Base-by-base conservation (phyloP, 371 early-diverging fungal species). In the Polyrhizophydium stewartii region DNA sequence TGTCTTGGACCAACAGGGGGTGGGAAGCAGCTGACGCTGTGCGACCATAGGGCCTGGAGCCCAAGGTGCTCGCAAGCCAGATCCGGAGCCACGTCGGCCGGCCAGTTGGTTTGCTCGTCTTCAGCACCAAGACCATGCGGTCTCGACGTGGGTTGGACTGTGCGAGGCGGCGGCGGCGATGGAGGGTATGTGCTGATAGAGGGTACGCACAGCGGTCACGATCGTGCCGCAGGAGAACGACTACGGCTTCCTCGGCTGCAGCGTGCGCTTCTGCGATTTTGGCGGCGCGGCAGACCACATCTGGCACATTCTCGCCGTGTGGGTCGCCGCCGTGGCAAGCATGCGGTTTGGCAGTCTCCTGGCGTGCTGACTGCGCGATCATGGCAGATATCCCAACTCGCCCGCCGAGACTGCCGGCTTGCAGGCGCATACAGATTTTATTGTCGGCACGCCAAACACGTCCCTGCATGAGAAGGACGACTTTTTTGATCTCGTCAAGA, bases 221-320 rank as follows among this genome's bases (percentile, higher is more conserved):
- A 63, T 88, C 45, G 74, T 73, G 30, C 89, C 89, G 1, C 75
- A 75, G 35, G 69, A 56, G 60, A 67, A 74, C 10, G 65, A 61
- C 22, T 71, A 74, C 17, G 72, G 74, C 21, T 47, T 74, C 41
- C 63, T 77, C 71, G 89, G 90, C 19, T 88, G 87, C 59, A 82
- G 82, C n/a, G 85, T 89, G 55, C 80, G 89, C 27, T 88, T 80
- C 61, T 91, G 90, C 63, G 80, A 85, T 27, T 88, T 82, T 75
- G 86, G 85, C 41, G 71, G 74, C 13, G 85, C 83, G 19, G 81
- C 82, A 22, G 86, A 87, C 56, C 78, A 87, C 61, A 86, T 85
- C 16, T 89, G 90, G 89, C 90, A 89, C 61, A 79, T 90, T n/a
- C 59, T 89, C 60, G 67, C 46, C n/a, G 58, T 58, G 58, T 58